phyloP scores from a whole-genome alignment of 805 yeast species.

The Dipodascopsis uninucleata region DNA sequence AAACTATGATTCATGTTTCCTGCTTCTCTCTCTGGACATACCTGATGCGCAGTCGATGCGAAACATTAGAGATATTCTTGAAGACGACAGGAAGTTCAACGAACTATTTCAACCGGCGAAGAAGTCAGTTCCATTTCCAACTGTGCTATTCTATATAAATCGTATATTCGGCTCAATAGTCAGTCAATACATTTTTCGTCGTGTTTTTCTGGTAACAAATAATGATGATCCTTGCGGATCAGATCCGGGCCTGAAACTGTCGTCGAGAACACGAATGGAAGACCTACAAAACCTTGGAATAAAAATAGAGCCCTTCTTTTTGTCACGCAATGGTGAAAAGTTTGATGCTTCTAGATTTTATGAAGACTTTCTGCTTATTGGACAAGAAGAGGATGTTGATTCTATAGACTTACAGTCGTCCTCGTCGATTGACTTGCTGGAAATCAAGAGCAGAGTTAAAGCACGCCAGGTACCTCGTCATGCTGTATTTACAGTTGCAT shows the following conservation, averaged over 20 bases:
- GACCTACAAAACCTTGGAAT: constrained; percentile 57
- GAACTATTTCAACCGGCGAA: constrained; percentile 26
- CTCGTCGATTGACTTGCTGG: constrained; percentile 22
- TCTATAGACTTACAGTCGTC: constrained; percentile 24
- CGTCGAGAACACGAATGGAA: constrained; percentile 53
- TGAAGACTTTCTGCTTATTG: constrained; percentile 39
- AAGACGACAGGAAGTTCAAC: constrained; percentile 30
- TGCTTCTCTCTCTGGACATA: constrained; percentile 29
- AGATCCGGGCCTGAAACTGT: constrained; percentile 40
- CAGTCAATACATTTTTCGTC: constrained; percentile 49
- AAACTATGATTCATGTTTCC: constrained; percentile 17
- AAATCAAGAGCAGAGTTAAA: constrained; percentile 44
- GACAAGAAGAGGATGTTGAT: not conserved
- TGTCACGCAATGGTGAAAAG: constrained; percentile 38
- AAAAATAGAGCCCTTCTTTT: constrained; percentile 60
- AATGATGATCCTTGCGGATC: constrained; percentile 62
- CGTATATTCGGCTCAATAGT: constrained; percentile 50
- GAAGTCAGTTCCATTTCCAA: constrained; percentile 38
- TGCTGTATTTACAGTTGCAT: constrained; percentile 48
- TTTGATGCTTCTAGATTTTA: constrained; percentile 51
- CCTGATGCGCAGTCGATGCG: constrained; percentile 28
- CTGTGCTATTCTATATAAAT: constrained; percentile 49
- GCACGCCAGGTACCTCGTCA: constrained; percentile 61
- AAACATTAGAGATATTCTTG: constrained; percentile 21
- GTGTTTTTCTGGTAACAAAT: constrained; percentile 69